Conservation (phyloP, 2,329 filamentous ascomycete genomes). For the Monosporascus ibericus region DNA sequence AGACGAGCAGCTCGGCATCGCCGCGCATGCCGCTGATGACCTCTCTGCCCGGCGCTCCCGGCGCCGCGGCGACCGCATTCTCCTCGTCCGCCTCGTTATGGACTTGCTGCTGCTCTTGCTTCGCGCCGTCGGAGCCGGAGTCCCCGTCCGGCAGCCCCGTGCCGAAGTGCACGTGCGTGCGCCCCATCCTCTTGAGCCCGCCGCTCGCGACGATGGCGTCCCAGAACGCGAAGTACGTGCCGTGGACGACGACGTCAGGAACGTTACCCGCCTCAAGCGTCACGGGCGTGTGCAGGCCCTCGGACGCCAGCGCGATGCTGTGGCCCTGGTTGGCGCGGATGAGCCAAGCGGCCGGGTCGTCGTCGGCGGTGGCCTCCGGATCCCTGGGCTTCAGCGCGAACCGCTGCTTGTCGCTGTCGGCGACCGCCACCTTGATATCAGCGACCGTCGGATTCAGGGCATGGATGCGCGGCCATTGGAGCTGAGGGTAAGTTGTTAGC, state of each 20-base stretch:
- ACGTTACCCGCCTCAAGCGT: constrained; percentile 51
- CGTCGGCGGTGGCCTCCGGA: constrained; percentile 19
- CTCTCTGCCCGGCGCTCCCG: constrained; percentile 9
- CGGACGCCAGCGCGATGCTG: constrained; percentile 69
- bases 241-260: constrained; percentile 70
- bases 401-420: constrained; percentile 80
- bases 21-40: constrained; percentile 77
- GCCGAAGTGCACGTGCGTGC: constrained; percentile 89
- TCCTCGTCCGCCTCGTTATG: constrained; percentile 3
- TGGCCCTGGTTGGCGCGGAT: constrained; percentile 97
- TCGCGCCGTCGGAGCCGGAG: constrained; percentile 7
- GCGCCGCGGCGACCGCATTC: constrained; percentile 11
- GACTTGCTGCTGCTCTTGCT: constrained; percentile 4
- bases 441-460: constrained; percentile 66
- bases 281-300: constrained; percentile 63
- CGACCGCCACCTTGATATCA: constrained; percentile 66
- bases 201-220: constrained; percentile 66
- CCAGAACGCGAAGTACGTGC: constrained; percentile 83
- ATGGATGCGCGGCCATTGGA: constrained; percentile 53
- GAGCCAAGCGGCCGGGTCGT: constrained; percentile 62
- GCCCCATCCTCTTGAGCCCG: constrained; percentile 71
- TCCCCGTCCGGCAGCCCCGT: constrained; percentile 55
- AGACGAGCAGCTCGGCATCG: constrained; percentile 72
- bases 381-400: constrained; percentile 66
- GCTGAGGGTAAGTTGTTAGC: constrained; percentile 25